Percentiles rank a stretch among this genome's conserved stretches.
Conservation (phyloP, 192 early-diverging fungal genomes). For the Backusella parvicylindrica region DNA sequence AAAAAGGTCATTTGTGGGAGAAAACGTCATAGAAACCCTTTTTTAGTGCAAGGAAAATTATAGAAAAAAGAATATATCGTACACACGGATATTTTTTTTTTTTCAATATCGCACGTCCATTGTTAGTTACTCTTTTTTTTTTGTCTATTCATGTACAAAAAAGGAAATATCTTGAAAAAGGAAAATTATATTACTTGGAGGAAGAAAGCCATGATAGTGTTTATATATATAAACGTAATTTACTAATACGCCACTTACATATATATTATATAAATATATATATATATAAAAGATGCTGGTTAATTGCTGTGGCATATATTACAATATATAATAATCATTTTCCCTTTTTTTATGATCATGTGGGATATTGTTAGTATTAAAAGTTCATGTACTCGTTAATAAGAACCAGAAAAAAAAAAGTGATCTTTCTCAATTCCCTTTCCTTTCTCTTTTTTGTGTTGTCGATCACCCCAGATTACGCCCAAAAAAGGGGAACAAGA, state of each 20-base stretch:
- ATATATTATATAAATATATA: not conserved
- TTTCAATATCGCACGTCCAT: not conserved
- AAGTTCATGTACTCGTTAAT: not conserved
- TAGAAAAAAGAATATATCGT: not conserved
- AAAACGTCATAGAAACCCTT: not conserved
- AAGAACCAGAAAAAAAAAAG: not conserved
- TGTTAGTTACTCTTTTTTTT: not conserved
- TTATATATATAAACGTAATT: not conserved
- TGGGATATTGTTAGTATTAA: not conserved
- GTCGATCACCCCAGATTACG: not conserved
- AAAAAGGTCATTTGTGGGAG: not conserved
- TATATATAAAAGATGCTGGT: not conserved
- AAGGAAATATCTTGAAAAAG: not conserved
- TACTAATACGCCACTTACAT: not conserved
- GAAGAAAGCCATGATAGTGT: not conserved
- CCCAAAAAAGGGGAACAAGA: not conserved
- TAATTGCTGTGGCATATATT: constrained; percentile 3
- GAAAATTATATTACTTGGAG: not conserved
- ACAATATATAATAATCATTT: not conserved
- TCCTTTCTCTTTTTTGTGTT: not conserved
- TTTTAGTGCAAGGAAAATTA: not conserved
- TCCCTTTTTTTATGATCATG: not conserved
- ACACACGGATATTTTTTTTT: not conserved
- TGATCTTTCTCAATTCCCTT: not conserved
- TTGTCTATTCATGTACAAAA: not conserved